phyloP scores from a whole-genome alignment of 2,329 filamentous ascomycete genomes.

The Pleoardoris graminearum region DNA sequence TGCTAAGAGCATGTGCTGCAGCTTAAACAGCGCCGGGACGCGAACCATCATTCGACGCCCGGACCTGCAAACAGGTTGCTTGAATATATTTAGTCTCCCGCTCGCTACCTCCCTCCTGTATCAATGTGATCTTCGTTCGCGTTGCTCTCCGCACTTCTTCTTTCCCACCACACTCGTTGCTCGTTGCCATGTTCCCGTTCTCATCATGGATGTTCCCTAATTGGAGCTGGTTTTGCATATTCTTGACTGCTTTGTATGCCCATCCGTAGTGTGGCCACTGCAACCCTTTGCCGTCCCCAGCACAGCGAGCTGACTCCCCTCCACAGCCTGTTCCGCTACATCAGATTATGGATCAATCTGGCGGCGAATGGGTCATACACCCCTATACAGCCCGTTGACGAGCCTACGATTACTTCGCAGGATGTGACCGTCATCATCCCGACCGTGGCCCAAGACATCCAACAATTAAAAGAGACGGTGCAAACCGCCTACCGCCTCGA shows the following conservation, averaged over 20 bases:
- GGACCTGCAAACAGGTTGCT: slow-evolving; percentile 46
- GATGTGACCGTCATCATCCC: slow-evolving; percentile 96
- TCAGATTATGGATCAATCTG: slow-evolving; percentile 82
- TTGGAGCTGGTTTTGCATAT: slow-evolving; percentile 47
- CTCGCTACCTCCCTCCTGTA: slow-evolving; percentile 43
- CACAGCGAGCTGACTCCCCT: slow-evolving; percentile 27
- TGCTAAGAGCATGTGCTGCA: slow-evolving; percentile 47
- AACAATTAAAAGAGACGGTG: slow-evolving; percentile 80
- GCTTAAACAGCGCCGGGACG: slow-evolving; percentile 46
- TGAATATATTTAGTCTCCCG: slow-evolving; percentile 47
- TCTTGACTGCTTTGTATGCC: slow-evolving; percentile 43
- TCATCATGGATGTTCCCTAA: slow-evolving; percentile 41
- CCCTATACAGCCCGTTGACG: slow-evolving; percentile 78
- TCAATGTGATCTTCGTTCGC: slow-evolving; percentile 47
- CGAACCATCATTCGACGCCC: slow-evolving; percentile 46
- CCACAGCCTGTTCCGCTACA: slow-evolving; percentile 79
- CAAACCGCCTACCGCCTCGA: slow-evolving; percentile 73
- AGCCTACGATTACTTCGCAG: slow-evolving; percentile 75
- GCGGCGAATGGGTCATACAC: slow-evolving; percentile 78
- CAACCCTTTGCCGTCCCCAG: neutral
- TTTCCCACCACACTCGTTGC: slow-evolving; percentile 45
- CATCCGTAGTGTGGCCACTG: neutral
- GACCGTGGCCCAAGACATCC: slow-evolving; percentile 84
- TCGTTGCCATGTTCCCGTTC: slow-evolving; percentile 45
- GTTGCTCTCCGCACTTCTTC: slow-evolving; percentile 38